phyloP scores from a whole-genome alignment of 345 rosid species.

The Populus deltoides region DNA sequence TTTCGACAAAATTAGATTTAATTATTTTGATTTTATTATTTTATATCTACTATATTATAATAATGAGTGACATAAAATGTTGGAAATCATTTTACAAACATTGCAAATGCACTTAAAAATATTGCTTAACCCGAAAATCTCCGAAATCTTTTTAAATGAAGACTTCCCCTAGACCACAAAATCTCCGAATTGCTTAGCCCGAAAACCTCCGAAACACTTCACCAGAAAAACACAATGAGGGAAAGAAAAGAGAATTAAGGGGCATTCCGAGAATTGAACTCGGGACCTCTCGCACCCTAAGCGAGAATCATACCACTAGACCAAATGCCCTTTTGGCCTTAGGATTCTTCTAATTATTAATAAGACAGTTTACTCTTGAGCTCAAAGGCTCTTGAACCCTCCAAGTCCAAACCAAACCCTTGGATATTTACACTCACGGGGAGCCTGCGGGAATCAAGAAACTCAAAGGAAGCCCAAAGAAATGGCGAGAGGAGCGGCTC shows the following conservation, averaged over 20 bases:
- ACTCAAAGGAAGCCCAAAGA: background rate
- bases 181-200: too few species aligned
- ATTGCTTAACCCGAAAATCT: too few species aligned
- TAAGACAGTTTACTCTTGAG: fast-evolving
- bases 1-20: too few species aligned
- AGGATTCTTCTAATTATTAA: fast-evolving
- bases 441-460: background rate
- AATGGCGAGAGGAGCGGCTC: slow-evolving; percentile 68
- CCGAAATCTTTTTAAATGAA: too few species aligned
- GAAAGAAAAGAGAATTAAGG: background rate
- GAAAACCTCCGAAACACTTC: too few species aligned
- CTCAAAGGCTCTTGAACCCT: background rate
- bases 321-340: slow-evolving; percentile 49
- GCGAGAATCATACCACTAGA: slow-evolving; percentile 96
- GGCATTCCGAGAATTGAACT: slow-evolving; percentile 80
- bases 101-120: too few species aligned
- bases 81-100: too few species aligned
- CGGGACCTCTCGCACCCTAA: slow-evolving; percentile 90
- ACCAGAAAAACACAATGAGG: too few species aligned
- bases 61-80: too few species aligned
- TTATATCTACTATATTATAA: too few species aligned
- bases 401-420: background rate
- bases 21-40: too few species aligned
- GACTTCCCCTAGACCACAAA: too few species aligned
- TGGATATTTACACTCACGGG: background rate